Evolutionary conservation across 225 moss, liverwort and hornwort genomes (phyloP).

Genomic region (Neckera pumila): DNA sequence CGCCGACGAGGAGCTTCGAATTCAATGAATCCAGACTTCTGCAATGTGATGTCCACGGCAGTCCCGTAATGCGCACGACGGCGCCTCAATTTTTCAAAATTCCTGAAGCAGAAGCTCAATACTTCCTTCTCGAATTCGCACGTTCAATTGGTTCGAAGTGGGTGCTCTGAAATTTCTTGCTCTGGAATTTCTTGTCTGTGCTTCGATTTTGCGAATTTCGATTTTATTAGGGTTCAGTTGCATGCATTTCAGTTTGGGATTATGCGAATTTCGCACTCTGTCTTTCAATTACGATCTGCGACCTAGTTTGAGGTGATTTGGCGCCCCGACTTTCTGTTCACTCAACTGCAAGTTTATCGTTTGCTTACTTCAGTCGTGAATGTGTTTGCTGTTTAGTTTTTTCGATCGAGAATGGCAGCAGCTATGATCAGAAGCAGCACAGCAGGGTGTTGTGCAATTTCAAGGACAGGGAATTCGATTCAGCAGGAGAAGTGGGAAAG

Average conservation of each 20-base stretch:
- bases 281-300: background rate
- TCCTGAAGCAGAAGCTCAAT: background rate
- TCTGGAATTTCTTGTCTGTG: background rate
- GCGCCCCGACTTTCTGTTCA: background rate
- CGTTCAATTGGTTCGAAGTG: background rate
- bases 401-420: constrained; percentile 17
- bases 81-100: background rate
- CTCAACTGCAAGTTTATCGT: background rate
- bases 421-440: constrained; percentile 13
- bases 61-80: background rate
- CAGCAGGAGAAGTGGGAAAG: constrained; percentile 12
- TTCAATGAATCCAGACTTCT: background rate
- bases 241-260: background rate
- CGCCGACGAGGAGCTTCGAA: background rate
- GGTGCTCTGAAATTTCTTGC: background rate
- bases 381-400: background rate
- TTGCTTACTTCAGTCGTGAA: background rate
- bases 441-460: constrained; percentile 26
- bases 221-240: too few species aligned
- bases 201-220: background rate
- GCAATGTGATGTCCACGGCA: background rate
- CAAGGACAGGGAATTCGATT: background rate
- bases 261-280: background rate
- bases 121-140: background rate
- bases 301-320: background rate